Conservation (phyloP, 2,329 filamentous ascomycete species). For the Aspergillus ochraceus region DNA sequence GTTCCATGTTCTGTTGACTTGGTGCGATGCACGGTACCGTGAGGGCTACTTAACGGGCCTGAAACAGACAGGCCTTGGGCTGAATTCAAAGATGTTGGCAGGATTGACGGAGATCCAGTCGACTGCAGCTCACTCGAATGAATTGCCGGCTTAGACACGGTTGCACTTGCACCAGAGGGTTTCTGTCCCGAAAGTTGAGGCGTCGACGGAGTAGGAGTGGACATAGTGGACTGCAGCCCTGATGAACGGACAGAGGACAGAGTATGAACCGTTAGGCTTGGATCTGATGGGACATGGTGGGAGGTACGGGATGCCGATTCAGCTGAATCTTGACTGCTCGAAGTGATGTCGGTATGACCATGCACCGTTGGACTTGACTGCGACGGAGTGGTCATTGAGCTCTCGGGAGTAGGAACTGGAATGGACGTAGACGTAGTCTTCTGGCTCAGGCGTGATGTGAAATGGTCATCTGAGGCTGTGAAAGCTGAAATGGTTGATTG, state of each 20-base stretch:
- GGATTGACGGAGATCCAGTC: neutral
- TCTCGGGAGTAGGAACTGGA: neutral
- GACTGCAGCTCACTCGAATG: neutral
- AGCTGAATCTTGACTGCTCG: neutral
- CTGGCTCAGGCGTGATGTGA: neutral
- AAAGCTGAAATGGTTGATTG: neutral
- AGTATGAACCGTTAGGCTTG: neutral
- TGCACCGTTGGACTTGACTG: neutral
- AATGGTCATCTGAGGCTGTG: neutral
- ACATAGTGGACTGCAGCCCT: neutral
- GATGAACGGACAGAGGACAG: neutral
- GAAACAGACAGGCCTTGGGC: neutral
- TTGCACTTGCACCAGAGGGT: neutral
- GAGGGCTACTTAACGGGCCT: neutral
- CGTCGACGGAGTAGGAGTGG: neutral
- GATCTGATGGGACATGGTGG: neutral
- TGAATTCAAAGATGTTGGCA: neutral
- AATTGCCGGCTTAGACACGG: neutral
- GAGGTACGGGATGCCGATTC: neutral
- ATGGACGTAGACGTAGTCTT: neutral
- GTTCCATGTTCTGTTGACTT: neutral
- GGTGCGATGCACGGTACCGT: neutral
- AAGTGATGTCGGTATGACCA: neutral
- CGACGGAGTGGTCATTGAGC: neutral
- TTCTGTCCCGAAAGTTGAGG: neutral